Evolutionary conservation across 2,329 filamentous ascomycete species (phyloP).

Genomic region (Malbranchea zuffiana): DNA sequence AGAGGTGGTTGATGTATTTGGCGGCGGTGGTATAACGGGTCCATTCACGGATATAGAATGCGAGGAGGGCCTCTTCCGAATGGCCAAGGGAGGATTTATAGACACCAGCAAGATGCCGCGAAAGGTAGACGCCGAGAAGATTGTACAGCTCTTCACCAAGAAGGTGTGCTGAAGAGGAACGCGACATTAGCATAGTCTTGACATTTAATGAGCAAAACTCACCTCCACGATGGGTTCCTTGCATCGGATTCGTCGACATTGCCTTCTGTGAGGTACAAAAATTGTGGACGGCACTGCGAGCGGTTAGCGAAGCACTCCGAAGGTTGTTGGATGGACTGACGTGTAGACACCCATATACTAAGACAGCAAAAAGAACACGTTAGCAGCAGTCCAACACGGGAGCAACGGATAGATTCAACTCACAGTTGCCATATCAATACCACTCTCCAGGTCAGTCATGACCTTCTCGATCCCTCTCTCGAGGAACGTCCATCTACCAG

Average conservation of each 20-base stretch:
- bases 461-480: conserved; percentile 81
- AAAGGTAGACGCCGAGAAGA: conserved; percentile 77
- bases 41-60: conserved; percentile 96
- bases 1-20: conserved; percentile 95
- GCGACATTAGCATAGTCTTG: conserved; percentile 9
- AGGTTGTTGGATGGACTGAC: conserved; percentile 36
- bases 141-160: conserved; percentile 94
- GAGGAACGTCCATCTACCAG: conserved; percentile 85
- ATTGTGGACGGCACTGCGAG: conserved; percentile 74
- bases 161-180: conserved; percentile 57
- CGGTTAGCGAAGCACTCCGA: not conserved
- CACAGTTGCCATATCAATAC: conserved; percentile 85
- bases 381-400: conserved; percentile 8
- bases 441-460: conserved; percentile 83
- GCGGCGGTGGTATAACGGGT: conserved; percentile 87
- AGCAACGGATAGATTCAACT: conserved; percentile 20
- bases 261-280: conserved; percentile 98
- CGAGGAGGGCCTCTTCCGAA: conserved; percentile 77
- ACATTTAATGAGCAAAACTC: conserved; percentile 20
- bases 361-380: conserved; percentile 10
- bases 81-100: conserved; percentile 64
- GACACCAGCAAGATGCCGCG: conserved; percentile 61
- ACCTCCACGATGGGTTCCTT: conserved; percentile 59
- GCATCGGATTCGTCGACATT: conserved; percentile 42
- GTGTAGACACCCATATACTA: conserved; percentile 96